Evolutionary conservation across 768 basidiomycete genomes (phyloP).

Genomic region (Fomitopsis pulvina): DNA sequence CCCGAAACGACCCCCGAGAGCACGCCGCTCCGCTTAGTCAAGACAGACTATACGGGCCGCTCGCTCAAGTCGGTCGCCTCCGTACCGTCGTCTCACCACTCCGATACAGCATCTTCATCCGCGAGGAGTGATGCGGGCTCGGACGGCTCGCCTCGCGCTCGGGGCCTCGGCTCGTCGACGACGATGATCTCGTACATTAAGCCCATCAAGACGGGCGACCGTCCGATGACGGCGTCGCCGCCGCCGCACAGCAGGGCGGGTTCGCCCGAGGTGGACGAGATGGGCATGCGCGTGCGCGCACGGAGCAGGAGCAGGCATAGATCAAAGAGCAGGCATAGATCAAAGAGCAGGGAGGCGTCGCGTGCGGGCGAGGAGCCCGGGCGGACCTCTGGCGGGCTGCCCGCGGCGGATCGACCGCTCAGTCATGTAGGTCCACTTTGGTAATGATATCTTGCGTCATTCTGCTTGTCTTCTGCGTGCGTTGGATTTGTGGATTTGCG

Average conservation of each 20-base stretch:
- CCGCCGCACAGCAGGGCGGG: slow-evolving; percentile 11
- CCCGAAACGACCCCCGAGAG: slow-evolving; percentile 7
- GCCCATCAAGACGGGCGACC: slow-evolving; percentile 41
- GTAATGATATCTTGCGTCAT: slow-evolving; percentile 31
- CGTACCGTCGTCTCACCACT: slow-evolving; percentile 27
- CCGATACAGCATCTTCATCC: slow-evolving; percentile 2
- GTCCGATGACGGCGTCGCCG: slow-evolving; percentile 23
- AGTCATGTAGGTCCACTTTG: slow-evolving; percentile 85
- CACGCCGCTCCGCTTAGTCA: slow-evolving; percentile 17
- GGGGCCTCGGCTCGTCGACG: slow-evolving; percentile 63
- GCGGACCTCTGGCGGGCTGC: slow-evolving; percentile 27
- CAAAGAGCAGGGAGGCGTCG: slow-evolving; percentile 18
- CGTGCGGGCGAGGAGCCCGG: slow-evolving; percentile 8
- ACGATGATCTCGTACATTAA: slow-evolving; percentile 66
- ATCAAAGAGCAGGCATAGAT: slow-evolving; percentile 19
- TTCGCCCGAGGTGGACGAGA: slow-evolving; percentile 29
- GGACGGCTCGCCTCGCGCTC: slow-evolving; percentile 16
- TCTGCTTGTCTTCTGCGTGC: slow-evolving; percentile 1
- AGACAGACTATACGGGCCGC: slow-evolving; percentile 26
- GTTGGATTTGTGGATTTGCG: slow-evolving; percentile 1
- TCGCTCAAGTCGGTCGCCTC: slow-evolving; percentile 37
- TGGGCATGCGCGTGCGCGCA: slow-evolving; percentile 27
- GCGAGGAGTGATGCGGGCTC: slow-evolving; percentile 13
- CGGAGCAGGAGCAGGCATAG: slow-evolving; percentile 20
- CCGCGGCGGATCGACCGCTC: slow-evolving; percentile 56